phyloP scores from a whole-genome alignment of 495 filamentous ascomycete species.

The Parathielavia appendiculata region DNA sequence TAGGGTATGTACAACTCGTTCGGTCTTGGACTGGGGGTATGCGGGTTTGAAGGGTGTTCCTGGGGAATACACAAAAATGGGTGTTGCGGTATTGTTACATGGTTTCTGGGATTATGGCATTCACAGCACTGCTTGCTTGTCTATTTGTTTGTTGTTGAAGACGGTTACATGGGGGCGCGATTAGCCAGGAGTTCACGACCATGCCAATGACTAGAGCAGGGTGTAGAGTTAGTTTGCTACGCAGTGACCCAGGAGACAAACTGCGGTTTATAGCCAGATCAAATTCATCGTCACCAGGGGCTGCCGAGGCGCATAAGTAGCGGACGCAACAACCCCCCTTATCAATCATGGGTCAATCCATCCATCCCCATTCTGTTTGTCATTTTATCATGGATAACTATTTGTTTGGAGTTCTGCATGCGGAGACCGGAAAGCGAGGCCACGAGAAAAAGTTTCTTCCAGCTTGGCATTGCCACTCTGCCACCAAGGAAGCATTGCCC shows the following conservation, averaged over 20 bases:
- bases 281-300: neutral
- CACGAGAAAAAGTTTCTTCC: neutral
- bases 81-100: neutral
- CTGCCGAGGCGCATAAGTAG: too few relatives aligned
- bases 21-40: conserved; percentile 1
- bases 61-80: neutral
- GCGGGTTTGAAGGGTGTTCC: conserved; percentile 7
- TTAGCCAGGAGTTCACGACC: neutral
- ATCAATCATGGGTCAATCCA: neutral
- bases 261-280: too few relatives aligned
- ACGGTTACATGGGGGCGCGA: neutral
- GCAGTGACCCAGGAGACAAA: conserved; percentile 3
- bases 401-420: too few relatives aligned
- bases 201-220: conserved; percentile 4
- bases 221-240: neutral
- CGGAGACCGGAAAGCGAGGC: neutral
- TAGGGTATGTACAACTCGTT: neutral
- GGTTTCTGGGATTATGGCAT: neutral
- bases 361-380: neutral
- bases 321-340: neutral
- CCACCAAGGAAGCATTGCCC: neutral
- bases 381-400: neutral
- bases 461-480: neutral
- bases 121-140: neutral
- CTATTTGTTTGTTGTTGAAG: neutral